These are phyloP conservation scores for Xylariaceae sp. DNA, from an alignment of 2,329 filamentous ascomycete genomes.

Conservation along the genomic window DNA sequence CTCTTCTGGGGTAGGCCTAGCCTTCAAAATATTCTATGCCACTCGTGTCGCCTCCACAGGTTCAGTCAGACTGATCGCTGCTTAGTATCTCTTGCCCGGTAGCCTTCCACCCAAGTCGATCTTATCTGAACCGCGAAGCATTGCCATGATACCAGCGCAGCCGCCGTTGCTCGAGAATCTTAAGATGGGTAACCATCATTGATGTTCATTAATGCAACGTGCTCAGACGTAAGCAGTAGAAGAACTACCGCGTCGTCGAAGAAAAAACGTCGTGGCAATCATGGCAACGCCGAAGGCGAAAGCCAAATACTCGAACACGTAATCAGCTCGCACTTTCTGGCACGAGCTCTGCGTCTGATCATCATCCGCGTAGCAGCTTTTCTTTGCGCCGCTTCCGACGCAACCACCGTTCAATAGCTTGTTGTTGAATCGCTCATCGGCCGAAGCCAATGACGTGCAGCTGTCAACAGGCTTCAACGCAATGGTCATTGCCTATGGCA, in stretches of 20 bases:
- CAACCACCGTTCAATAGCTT: conserved; percentile 29
- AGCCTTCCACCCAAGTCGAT: too few species aligned
- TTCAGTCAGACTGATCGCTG: too few species aligned
- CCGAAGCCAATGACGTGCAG: conserved; percentile 17
- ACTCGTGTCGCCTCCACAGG: too few species aligned
- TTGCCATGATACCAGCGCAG: too few species aligned
- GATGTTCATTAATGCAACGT: too few species aligned
- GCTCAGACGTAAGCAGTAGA: conserved; percentile 20
- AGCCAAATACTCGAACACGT: conserved; percentile 25
- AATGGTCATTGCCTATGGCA: conserved; percentile 24
- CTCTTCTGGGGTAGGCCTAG: too few species aligned
- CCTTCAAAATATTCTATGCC: too few species aligned
- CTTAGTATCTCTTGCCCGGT: too few species aligned
- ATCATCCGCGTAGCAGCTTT: not conserved
- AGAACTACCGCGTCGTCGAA: conserved; percentile 12
- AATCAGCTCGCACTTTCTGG: conserved; percentile 26
- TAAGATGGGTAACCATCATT: too few species aligned
- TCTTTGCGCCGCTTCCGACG: not conserved
- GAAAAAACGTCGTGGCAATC: conserved; percentile 15
- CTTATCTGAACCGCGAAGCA: too few species aligned
- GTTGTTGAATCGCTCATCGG: conserved; percentile 14
- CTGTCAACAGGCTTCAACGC: conserved; percentile 25
- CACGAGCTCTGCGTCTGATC: conserved; percentile 19
- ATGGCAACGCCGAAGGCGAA: conserved; percentile 21
- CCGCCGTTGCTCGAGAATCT: too few species aligned